Evolutionary conservation across 192 early-diverging fungal genomes (phyloP), one percentile per base, ranked within the genome.

Genomic region (Backusella tuberculispora): DNA sequence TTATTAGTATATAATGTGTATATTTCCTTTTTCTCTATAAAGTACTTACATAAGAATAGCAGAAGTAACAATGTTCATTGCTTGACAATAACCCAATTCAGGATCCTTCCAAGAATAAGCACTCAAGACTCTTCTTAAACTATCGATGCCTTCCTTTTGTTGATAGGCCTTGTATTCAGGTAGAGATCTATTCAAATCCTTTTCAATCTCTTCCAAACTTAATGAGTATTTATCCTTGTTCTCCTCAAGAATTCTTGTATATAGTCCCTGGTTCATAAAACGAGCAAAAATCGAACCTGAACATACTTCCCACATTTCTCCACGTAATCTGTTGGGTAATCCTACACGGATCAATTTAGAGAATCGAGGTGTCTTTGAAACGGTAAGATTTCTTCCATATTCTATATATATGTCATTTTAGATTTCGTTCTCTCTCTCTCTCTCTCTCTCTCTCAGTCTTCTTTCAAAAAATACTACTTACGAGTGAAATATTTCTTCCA

Each of bases 61-160:
- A 21, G 91, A 93, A 43, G 93, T 93, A 5, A 97, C 88, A 83
- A 97, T 94, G 80, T 97, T 97, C 95, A 97, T 97, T 2, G 95
- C 95, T 79, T 97, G 95, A 82, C 95, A 97, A 85, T 97, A 97
- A 7, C 95, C 95, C 29, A 97, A 89, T 73, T 95, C 92, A 2
- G 90, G 81, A 66, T 91, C 84, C 53, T 85, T 88, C 83, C 88
- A 85, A 38, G 88, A 85, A 65, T 92, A 92, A 7, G 91, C 88
- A 64, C 85, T 89, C 34, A 97, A 83, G 12, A 96, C 95, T 6
- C 94, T 86, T 26, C 95, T 85, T 72, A 97, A 78, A 17, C 92
- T 89, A 50, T 92, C 87, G 75, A 97, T 96, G 0, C 95, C 95
- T 79, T 96, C 90, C 29, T 84, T 81, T 2, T 80, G 88, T 80